Conservation (phyloP, 768 basidiomycete species). For the Suillus occidentalis region DNA sequence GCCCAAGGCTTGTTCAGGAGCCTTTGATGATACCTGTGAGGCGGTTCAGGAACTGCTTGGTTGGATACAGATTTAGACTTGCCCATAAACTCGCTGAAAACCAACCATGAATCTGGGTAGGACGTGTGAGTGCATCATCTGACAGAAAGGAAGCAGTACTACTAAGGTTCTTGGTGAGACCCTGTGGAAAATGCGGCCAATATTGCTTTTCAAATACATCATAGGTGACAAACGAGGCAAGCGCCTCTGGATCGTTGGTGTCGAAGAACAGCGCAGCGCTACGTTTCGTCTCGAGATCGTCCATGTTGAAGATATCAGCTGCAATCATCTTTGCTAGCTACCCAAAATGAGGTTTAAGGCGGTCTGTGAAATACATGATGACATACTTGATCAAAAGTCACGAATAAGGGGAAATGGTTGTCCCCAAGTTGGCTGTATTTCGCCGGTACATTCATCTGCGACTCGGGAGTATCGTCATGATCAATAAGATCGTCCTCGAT, state of each 20-base stretch:
- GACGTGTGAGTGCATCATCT: slow-evolving; percentile 1
- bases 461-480: slow-evolving; percentile 34
- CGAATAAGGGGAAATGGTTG: slow-evolving; percentile 66
- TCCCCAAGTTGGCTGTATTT: slow-evolving; percentile 57
- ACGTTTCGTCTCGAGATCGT: slow-evolving; percentile 7
- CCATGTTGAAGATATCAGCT: slow-evolving; percentile 16
- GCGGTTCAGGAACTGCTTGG: not conserved
- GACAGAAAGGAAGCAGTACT: slow-evolving; percentile 5
- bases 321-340: slow-evolving; percentile 31
- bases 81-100: slow-evolving; percentile 70
- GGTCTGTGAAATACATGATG: not conserved
- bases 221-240: slow-evolving; percentile 41
- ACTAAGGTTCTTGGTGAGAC: slow-evolving; percentile 55
- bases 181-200: slow-evolving; percentile 59
- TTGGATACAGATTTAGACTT: slow-evolving; percentile 9
- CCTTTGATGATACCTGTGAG: slow-evolving; percentile 60
- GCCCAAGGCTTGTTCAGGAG: slow-evolving; percentile 50
- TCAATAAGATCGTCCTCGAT: slow-evolving; percentile 34
- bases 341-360: not conserved
- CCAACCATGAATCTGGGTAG: slow-evolving; percentile 53
- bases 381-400: slow-evolving; percentile 62
- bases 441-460: slow-evolving; percentile 34
- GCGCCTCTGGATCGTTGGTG: slow-evolving; percentile 14
- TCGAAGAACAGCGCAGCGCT: slow-evolving; percentile 16
- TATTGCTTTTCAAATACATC: slow-evolving; percentile 48